Percentiles rank a stretch among this genome's conserved stretches.
Conservation (phyloP, 1,284 basidiomycete species). For the Ceratobasidium sp. region DNA sequence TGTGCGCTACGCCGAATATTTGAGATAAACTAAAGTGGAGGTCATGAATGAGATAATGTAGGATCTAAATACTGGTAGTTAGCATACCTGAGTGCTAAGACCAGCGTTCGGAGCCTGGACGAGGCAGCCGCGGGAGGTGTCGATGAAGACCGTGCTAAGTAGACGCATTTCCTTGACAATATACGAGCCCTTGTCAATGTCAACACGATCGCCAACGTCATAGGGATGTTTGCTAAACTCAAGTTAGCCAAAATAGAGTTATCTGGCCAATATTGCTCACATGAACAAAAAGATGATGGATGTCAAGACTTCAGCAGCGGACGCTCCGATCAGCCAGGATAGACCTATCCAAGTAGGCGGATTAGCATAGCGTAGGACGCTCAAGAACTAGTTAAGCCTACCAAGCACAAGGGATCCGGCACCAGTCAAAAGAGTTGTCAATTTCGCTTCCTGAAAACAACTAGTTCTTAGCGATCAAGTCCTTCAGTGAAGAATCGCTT, state of each 20-base stretch:
- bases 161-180: slow-evolving; percentile 66
- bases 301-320: slow-evolving; percentile 64
- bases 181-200: slow-evolving; percentile 65
- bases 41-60: slow-evolving; percentile 38
- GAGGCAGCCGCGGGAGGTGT: slow-evolving; percentile 61
- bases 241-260: neutral
- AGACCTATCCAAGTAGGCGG: slow-evolving; percentile 64
- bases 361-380: neutral
- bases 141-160: slow-evolving; percentile 60
- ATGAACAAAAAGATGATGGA: slow-evolving; percentile 90
- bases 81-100: slow-evolving; percentile 71
- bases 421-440: slow-evolving; percentile 79
- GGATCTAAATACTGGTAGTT: slow-evolving; percentile 4
- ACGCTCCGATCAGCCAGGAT: slow-evolving; percentile 87
- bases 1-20: slow-evolving; percentile 74
- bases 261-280: too few relatives aligned
- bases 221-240: slow-evolving; percentile 58
- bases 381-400: slow-evolving; percentile 51
- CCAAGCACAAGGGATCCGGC: slow-evolving; percentile 85
- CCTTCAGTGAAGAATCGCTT: neutral
- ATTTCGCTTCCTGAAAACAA: slow-evolving; percentile 67
- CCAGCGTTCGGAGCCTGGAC: slow-evolving; percentile 77
- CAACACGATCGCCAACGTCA: slow-evolving; percentile 87
- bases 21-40: slow-evolving; percentile 66
- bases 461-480: slow-evolving; percentile 31